Evolutionary conservation across 2,329 filamentous ascomycete genomes (phyloP).

Genomic region (Tolypocladium album): DNA sequence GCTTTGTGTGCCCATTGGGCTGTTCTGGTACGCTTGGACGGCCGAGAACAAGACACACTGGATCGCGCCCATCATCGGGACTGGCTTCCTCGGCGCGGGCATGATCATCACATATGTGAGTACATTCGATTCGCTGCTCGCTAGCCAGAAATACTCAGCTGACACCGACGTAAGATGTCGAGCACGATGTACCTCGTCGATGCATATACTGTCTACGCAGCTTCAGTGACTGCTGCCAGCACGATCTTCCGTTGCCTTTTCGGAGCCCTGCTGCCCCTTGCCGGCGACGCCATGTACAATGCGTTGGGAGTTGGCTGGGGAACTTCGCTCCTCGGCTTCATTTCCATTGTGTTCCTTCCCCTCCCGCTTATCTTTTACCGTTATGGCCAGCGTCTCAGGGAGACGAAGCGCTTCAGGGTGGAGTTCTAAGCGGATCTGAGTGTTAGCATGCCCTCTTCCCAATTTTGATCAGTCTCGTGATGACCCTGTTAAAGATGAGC

Average conservation of each 20-base stretch:
- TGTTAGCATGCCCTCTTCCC: neutral
- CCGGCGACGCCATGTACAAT: neutral
- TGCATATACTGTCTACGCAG: neutral
- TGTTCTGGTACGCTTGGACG: constrained; percentile 16
- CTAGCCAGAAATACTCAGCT: neutral
- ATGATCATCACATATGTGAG: neutral
- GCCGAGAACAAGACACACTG: constrained; percentile 38
- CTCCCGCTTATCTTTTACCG: neutral
- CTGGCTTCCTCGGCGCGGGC: constrained; percentile 5
- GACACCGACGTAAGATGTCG: neutral
- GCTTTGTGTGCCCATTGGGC: constrained; percentile 9
- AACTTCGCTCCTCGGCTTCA: neutral
- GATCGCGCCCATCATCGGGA: constrained; percentile 39
- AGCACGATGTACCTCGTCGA: neutral
- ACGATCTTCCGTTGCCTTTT: neutral
- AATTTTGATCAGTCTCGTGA: neutral
- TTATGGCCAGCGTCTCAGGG: neutral
- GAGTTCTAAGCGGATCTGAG: neutral
- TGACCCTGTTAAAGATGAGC: neutral
- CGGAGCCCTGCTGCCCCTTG: neutral
- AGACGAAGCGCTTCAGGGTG: neutral
- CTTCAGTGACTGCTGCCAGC: neutral
- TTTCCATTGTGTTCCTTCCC: neutral
- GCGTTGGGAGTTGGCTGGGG: neutral
- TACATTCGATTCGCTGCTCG: neutral